Conservation (phyloP, 148 eudicot species). For the Chenopodium formosanum region DNA sequence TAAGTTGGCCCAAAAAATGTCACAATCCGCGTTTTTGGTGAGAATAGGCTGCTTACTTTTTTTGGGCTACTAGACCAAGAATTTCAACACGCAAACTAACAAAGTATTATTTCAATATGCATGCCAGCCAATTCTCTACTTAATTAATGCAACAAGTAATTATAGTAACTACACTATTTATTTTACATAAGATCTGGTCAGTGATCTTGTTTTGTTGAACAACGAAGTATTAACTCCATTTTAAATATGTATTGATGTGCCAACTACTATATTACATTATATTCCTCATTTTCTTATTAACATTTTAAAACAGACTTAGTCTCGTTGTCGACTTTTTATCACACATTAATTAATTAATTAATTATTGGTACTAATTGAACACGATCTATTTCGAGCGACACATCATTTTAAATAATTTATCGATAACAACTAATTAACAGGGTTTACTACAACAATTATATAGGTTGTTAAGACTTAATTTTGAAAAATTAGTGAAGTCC, state of each 20-base stretch:
- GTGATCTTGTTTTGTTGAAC: background rate
- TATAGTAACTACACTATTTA: conserved; percentile 7
- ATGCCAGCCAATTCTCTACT: conserved; percentile 24
- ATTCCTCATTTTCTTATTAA: background rate
- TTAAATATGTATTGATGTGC: background rate
- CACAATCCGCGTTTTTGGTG: conserved; percentile 24
- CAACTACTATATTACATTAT: background rate
- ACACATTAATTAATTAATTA: background rate
- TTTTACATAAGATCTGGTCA: conserved; percentile 13
- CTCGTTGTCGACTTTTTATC: background rate
- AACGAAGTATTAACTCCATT: background rate
- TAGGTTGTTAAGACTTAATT: no score
- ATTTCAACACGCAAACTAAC: conserved; percentile 16
- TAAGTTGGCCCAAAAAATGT: conserved; percentile 1
- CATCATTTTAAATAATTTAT: no score
- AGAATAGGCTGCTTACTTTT: background rate
- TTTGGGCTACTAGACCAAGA: background rate
- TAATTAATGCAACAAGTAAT: background rate
- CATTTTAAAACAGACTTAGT: background rate
- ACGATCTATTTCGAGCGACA: background rate
- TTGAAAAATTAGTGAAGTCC: background rate
- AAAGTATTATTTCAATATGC: conserved; percentile 6
- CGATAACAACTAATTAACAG: background rate
- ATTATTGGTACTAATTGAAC: background rate
- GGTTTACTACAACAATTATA: background rate